Percentiles rank a stretch among this genome's conserved stretches.
Conservation (phyloP, 306 rosid genomes). For the Ziziphus jujuba region DNA sequence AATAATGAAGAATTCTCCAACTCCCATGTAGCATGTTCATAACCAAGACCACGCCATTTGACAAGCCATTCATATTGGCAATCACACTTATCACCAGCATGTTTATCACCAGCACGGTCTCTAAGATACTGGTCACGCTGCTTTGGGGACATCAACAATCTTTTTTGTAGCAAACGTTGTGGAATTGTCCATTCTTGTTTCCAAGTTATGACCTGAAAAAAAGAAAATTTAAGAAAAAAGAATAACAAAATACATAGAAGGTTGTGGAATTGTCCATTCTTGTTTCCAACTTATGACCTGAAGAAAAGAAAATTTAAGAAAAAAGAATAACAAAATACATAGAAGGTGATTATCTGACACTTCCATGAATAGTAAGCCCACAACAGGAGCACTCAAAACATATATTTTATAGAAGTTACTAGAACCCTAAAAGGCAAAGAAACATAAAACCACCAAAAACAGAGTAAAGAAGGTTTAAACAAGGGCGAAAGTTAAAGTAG, state of each 20-base stretch:
- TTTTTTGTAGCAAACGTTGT: constrained; percentile 56
- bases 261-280: constrained; percentile 67
- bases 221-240: constrained; percentile 1
- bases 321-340: background rate
- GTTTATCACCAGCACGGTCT: constrained; percentile 34
- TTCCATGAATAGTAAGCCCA: too few relatives aligned
- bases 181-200: constrained; percentile 65
- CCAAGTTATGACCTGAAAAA: constrained; percentile 40
- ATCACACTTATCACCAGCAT: constrained; percentile 32
- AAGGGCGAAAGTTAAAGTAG: background rate
- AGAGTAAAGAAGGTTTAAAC: background rate
- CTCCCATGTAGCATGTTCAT: constrained; percentile 70
- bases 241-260: constrained; percentile 25
- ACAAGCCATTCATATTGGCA: constrained; percentile 65
- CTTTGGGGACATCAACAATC: constrained; percentile 35
- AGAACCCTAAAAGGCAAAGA: background rate
- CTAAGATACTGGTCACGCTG: constrained; percentile 26
- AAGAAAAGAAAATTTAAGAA: constrained; percentile 3
- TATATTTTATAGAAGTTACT: too few relatives aligned
- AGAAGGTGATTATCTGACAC: background rate
- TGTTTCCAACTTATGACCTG: constrained; percentile 46
- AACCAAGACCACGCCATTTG: constrained; percentile 68
- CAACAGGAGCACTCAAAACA: too few relatives aligned
- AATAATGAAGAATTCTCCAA: constrained; percentile 53
- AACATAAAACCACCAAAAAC: background rate